Percentiles rank a stretch among this genome's conserved stretches.
Evolutionary conservation across 1,284 basidiomycete species (phyloP).

Genomic region (Cerrena zonata): DNA sequence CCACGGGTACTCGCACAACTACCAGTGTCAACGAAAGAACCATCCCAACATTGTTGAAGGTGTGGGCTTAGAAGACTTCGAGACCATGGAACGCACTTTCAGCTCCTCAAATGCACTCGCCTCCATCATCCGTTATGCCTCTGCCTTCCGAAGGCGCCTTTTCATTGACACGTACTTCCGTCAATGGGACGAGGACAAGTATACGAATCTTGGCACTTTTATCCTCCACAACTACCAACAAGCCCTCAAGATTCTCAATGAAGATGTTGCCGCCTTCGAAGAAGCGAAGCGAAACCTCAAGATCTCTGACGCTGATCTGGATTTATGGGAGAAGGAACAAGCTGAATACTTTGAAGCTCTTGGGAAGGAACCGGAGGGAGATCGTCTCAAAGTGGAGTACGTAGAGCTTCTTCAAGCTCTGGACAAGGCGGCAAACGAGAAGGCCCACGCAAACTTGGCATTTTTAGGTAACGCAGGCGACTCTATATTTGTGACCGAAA

Average conservation of each 20-base stretch:
- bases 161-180: conserved; percentile 18
- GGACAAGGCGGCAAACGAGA: not conserved
- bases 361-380: conserved; percentile 13
- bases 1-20: conserved; percentile 20
- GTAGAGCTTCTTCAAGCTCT: conserved; percentile 12
- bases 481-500: not conserved
- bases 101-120: too few species aligned
- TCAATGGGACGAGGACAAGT: conserved; percentile 24
- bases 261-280: conserved; percentile 1
- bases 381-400: conserved; percentile 9
- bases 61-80: too few species aligned
- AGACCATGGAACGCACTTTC: too few species aligned
- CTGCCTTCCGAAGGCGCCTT: conserved; percentile 17
- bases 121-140: conserved; percentile 16
- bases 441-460: not conserved
- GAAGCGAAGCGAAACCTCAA: not conserved
- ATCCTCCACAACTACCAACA: conserved; percentile 18
- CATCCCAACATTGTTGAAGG: conserved; percentile 16
- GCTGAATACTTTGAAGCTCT: conserved; percentile 2
- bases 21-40: conserved; percentile 17
- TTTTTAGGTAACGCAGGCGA: not conserved
- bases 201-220: conserved; percentile 14
- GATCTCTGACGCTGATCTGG: conserved; percentile 11
- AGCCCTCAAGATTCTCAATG: conserved; percentile 14
- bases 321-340: conserved; percentile 12